Base-by-base conservation (phyloP, 768 basidiomycete genomes). In the Lentinula sp. region DNA sequence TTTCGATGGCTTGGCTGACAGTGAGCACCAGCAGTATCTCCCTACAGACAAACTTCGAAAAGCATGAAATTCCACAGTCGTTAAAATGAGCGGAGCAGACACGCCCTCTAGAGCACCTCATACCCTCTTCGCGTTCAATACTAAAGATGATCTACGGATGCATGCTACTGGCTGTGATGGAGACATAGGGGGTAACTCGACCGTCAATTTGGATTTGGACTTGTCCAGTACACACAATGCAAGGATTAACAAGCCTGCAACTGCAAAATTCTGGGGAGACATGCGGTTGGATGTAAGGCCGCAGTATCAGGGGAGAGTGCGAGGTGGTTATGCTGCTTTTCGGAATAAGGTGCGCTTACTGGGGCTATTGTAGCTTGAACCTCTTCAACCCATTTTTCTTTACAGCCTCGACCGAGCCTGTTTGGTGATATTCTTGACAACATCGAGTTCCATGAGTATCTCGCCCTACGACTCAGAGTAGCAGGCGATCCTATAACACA, bases 311-410 rank as follows among this genome's bases (percentile, higher is more conserved):
- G 83, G 84, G 1, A 82, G 84, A 65, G 78, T 96, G 40, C 78
- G 91, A 52, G 86, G 87, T 5, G 95, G 95, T 0, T 98, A 96
- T 72, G 92, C 93, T 15, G 95, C 93, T 16, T 92, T 98, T 70
- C 77, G 93, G 64, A 96, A 87, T 70, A 89, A 87, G 78, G 93
- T 90, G 18, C 16, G 45, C 59, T 58, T 23, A 10, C 76, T 62
- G 9, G 34, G 4, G 18, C 28, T 51, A 32, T 55, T 56, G 6
- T 35, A n/a, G 54, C 50, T 66, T 21, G 28, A 8, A 35, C 61
- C 11, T 23, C 6, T 21, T 0, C 13, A 11, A 1, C 28, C 18
- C 21, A 31, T 2, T 63, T 11, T 13, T 9, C n/a, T 62, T 59
- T n/a, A 9, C 61, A 93, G 89, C 75, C 79, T 28, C 81, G 92